Base-by-base conservation (phyloP, 352 stramenopile genomes). In the Thraustotheca clavata region DNA sequence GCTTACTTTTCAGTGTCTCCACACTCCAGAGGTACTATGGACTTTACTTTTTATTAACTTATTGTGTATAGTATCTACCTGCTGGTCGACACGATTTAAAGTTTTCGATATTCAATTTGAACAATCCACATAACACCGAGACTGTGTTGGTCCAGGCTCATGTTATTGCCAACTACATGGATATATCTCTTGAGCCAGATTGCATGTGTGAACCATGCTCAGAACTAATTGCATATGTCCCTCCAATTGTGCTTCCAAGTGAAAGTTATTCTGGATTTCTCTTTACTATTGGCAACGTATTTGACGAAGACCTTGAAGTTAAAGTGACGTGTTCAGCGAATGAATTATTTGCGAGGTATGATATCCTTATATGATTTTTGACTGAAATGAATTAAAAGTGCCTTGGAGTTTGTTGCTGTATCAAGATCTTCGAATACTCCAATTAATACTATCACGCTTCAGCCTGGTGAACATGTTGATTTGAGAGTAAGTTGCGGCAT, bases 91-190 rank as follows among this genome's bases (percentile, higher is more conserved):
- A 90, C 40, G 74, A 83, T 24, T 91, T 92, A 36, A 59, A 66
- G 0, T 49, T 93, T 2, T 75, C 75, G 2, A 73, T 95, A 52
- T 74, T 83, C 18, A 95, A 95, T 43, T 24, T 91, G n/a, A 70
- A 73, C 46, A 95, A 95, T 47, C 83, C 83, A 11, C 79, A 80
- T 61, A 95, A 95, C 38, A 72, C 83, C n/a, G 79, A 93, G 57
- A 65, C 76, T 33, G 69, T 91, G 8, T 34, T 69, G 11, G 70
- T 91, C 38, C 73, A 70, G 3, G 80, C 80, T 31, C 79, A 91
- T 39, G 86, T 95, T 49, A 87, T 95, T 60, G 88, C 86, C 16
- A 92, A 78, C 57, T 95, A 95, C 31, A 82, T 83, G 40, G 79
- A 93, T 50, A 52, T 95, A 24, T 80, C 76, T 2, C 70, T 95